These are phyloP conservation scores for Aspergillus intermedius DNA, from an alignment of 2,329 filamentous ascomycete genomes.

Conservation along the genomic window DNA sequence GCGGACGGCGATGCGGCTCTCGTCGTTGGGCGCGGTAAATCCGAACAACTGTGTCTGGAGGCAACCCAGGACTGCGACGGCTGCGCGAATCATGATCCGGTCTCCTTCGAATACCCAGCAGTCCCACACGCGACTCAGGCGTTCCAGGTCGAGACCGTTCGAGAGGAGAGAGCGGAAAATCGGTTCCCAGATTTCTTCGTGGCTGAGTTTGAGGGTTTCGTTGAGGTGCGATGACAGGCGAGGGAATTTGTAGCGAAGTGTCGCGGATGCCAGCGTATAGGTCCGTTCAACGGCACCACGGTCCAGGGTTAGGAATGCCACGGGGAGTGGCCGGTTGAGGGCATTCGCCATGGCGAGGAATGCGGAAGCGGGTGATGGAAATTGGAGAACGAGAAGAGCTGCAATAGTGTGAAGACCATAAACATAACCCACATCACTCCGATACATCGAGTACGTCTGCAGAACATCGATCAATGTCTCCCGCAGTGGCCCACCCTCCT, in stretches of 20 bases:
- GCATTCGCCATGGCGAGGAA: conserved; percentile 57
- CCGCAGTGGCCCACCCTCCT: conserved; percentile 48
- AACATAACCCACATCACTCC: conserved; percentile 56
- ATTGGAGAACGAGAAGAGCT: conserved; percentile 53
- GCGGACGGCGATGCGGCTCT: conserved; percentile 27
- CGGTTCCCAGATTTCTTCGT: conserved; percentile 45
- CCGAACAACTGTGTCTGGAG: conserved; percentile 38
- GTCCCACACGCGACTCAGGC: conserved; percentile 54
- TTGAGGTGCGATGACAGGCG: conserved; percentile 48
- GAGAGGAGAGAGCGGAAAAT: conserved; percentile 51
- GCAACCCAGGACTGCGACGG: conserved; percentile 38
- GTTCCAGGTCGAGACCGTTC: conserved; percentile 47
- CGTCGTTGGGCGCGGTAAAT: conserved; percentile 31
- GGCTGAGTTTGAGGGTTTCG: conserved; percentile 33
- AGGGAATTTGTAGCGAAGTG: conserved; percentile 53
- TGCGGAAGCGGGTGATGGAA: conserved; percentile 46
- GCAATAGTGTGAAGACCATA: conserved; percentile 55
- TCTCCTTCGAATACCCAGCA: conserved; percentile 58
- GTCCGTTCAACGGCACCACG: conserved; percentile 49
- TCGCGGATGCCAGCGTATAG: conserved; percentile 50
- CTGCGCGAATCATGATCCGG: conserved; percentile 40
- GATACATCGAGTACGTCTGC: conserved; percentile 58
- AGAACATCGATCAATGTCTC: conserved; percentile 53
- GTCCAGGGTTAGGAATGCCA: conserved; percentile 56
- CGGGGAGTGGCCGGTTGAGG: conserved; percentile 54